phyloP scores from a whole-genome alignment of 306 rosid species.

The Fragaria vesca region DNA sequence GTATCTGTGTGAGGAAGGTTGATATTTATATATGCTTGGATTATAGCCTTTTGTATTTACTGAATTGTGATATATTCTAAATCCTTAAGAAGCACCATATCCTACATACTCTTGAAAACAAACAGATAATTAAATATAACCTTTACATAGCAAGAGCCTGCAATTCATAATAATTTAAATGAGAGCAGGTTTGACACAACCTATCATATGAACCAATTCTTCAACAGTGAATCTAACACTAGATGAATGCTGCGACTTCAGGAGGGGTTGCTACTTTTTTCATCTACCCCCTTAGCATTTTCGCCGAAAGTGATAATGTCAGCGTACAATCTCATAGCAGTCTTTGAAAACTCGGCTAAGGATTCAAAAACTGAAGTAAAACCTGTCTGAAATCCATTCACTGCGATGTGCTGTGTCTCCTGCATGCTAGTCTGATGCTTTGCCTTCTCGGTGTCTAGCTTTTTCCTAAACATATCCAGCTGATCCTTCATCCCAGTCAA shows the following conservation, averaged over 20 bases:
- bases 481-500: slow-evolving; percentile 48
- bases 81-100: not conserved
- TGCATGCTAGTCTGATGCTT: slow-evolving; percentile 58
- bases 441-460: slow-evolving; percentile 53
- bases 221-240: not conserved
- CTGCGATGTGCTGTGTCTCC: slow-evolving; percentile 54
- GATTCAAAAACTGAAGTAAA: slow-evolving; percentile 62
- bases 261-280: slow-evolving; percentile 30
- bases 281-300: slow-evolving; percentile 26
- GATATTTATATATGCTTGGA: not conserved
- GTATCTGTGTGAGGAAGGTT: not conserved
- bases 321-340: slow-evolving; percentile 51
- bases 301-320: slow-evolving; percentile 51
- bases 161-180: slow-evolving; percentile 1
- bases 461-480: slow-evolving; percentile 47
- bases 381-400: slow-evolving; percentile 58
- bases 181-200: slow-evolving; percentile 1
- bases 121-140: not conserved
- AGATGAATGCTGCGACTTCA: slow-evolving; percentile 28
- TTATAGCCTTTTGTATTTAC: not conserved
- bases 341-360: slow-evolving; percentile 55
- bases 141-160: not conserved
- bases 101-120: not conserved
- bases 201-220: slow-evolving; percentile 3
- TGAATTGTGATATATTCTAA: not conserved